Evolutionary conservation across 805 yeast species (phyloP).

Genomic region (Candida pseudofarinosa): DNA sequence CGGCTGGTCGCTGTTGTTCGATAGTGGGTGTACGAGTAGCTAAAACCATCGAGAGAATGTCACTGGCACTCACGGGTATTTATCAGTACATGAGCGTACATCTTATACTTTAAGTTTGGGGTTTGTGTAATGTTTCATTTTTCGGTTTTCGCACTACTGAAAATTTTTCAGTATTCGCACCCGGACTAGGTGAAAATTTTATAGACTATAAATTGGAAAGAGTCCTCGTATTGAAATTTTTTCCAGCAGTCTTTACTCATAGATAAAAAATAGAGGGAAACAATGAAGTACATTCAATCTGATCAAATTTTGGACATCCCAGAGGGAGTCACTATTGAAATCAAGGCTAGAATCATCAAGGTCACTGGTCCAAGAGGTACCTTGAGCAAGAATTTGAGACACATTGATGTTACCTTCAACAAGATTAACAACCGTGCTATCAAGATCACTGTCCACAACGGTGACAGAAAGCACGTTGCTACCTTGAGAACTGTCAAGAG

Average conservation of each 20-base stretch:
- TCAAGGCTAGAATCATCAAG: slow-evolving; percentile 85
- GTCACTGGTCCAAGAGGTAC: slow-evolving; percentile 99
- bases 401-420: slow-evolving; percentile 89
- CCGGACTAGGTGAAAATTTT: not conserved
- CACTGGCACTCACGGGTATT: too few species aligned
- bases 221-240: not conserved
- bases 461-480: slow-evolving; percentile 99
- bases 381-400: slow-evolving; percentile 84
- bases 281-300: slow-evolving; percentile 81
- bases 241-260: not conserved
- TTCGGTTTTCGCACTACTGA: slow-evolving; percentile 8
- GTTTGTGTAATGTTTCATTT: too few species aligned
- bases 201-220: not conserved
- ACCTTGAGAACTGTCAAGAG: slow-evolving; percentile 98
- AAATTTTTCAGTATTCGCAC: slow-evolving; percentile 8
- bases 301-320: slow-evolving; percentile 83
- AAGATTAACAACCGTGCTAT: slow-evolving; percentile 69
- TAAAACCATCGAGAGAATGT: too few species aligned
- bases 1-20: too few species aligned
- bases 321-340: slow-evolving; percentile 86
- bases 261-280: slow-evolving; percentile 2
- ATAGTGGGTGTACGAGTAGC: too few species aligned
- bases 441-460: slow-evolving; percentile 93
- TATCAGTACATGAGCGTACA: too few species aligned
- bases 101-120: too few species aligned